Evolutionary conservation across 805 yeast species (phyloP), one percentile per base, ranked within the genome.

Genomic region (Saccharomycopsis malanga): DNA sequence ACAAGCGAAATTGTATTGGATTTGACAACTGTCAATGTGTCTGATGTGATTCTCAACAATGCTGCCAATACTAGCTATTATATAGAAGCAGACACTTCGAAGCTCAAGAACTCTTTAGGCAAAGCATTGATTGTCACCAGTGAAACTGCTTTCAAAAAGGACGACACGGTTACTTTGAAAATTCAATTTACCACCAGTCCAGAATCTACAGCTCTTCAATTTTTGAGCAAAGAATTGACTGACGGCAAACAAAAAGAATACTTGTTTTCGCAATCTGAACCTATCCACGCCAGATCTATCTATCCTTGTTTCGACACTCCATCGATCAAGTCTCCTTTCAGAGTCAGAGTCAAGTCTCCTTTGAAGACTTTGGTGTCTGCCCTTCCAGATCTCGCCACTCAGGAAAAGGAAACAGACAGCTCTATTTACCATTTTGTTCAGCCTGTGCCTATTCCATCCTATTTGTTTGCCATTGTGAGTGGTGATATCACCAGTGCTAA

Each of bases 261-360:
- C 62, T 70, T 88, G 49, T 88, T 87, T 62, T 86, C 96, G 9
- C 96, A 88, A 65, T 77, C 94, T 60, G 95, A 88, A 67, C 88
- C 96, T 32, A 87, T 85, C 54, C 96, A 88, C 59, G 93, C 95
- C 4, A 74, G 96, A 58, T 76, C 91, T 14, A 71, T 87, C 58
- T 81, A 84, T 67, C 96, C 96, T 6, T 84, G 87, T 57, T 88
- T 88, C 60, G 96, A 88, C 63, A 87, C 96, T 0, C 96, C 96
- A 1, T 73, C 91, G 0, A 73, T 87, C 25, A 88, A 88, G 61
- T 73, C 88, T 1, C 70, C 81, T 0, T 84, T 72, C 58, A 61
- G 66, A 15, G 79, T 81, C 53, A 67, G 66, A 21, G 78, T 84
- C 45, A 71, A 63, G 36, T 84, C 95, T 1, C 73, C 78, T 14